Conservation (phyloP, 148 eudicot species). For the Chenopodium formosanum region DNA sequence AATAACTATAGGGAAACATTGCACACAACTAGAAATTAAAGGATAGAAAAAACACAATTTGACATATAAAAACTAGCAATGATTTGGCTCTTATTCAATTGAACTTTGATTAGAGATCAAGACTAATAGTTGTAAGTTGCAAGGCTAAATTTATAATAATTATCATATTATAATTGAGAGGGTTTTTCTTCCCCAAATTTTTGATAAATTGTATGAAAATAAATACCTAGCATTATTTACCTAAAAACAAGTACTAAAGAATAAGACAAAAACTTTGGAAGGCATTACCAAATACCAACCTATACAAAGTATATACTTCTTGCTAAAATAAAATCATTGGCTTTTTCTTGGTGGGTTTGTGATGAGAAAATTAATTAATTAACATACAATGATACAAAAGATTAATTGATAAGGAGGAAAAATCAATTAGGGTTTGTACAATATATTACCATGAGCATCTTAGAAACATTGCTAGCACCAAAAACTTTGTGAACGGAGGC, state of each 20-base stretch:
- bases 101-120: no score
- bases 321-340: background rate
- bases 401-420: background rate
- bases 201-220: background rate
- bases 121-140: no score
- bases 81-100: background rate
- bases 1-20: no score
- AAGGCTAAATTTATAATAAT: no score
- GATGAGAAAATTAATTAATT: no score
- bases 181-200: no score
- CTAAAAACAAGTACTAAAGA: background rate
- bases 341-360: background rate
- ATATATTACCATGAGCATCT: conserved; percentile 60
- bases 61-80: background rate
- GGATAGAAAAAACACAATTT: no score
- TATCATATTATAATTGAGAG: no score
- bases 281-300: background rate
- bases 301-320: no score
- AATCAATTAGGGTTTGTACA: background rate
- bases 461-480: conserved; percentile 79
- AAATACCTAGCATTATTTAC: background rate
- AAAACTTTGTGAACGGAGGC: conserved; percentile 76
- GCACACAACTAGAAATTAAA: no score
- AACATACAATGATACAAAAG: no score
- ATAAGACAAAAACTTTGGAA: no score